Evolutionary conservation across 495 filamentous ascomycete genomes (phyloP), one percentile per base, ranked within the genome.

Genomic region (Sabuloglossum arenarium): DNA sequence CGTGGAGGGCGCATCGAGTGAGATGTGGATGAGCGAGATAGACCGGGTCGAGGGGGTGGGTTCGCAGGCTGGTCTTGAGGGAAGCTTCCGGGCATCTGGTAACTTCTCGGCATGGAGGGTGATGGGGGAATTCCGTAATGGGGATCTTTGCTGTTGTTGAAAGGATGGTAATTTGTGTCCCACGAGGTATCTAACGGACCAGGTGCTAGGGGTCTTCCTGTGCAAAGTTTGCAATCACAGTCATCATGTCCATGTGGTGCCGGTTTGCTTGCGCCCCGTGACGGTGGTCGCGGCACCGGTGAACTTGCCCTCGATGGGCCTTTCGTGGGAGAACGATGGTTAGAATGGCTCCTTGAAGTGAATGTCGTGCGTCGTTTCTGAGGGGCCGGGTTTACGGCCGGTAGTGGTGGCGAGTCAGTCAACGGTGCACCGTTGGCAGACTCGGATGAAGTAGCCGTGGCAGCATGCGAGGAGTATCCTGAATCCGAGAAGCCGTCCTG

Each of bases 401-500:
- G 29, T 12, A 37, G 23, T 16, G 55, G 42, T 1, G 55, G 55
- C 31, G 34, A 47, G 4, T 30, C 42, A 16, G 28, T 56, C 29
- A 27, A 50, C 6, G 55, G 55, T 19, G n/a, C 24, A 27, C 29
- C 24, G 19, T 23, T 21, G 19, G 27, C n/a, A 11, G 55, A 56
- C 21, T 43, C 29, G 11, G 55, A 46, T 19, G 34, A 43, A 25
- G 53, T 28, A 10, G 55, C 46, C 34, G 29, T 47, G 19, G 55
- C 19, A 5, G 32, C 32, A 30, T 56, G 55, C 37, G 55, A 56
- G 8, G 55, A 56, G 55, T 56, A 56, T 25, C 55, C 55, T 3
- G 55, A 56, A 29, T 56, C 55, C 19, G 55, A 56, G 37, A 47
- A 43, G 46, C 37, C 55, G 42, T 56, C 55, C 47, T 51, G 47